Conservation (phyloP, 2,329 filamentous ascomycete genomes). For the Fusarium nygamai region DNA sequence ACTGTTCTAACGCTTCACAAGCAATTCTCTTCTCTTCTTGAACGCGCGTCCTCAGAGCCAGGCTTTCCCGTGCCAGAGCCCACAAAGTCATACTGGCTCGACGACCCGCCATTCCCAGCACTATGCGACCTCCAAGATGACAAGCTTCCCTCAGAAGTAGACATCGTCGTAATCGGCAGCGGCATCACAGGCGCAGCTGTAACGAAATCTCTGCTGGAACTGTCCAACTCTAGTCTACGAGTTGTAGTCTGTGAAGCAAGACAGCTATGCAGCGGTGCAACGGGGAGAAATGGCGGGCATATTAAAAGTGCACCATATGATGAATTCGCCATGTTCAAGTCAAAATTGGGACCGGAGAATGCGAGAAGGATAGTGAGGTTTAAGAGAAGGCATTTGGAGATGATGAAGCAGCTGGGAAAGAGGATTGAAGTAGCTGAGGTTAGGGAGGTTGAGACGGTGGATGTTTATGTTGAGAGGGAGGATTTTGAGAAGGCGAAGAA, state of each 20-base stretch:
- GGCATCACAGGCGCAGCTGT: constrained; percentile 60
- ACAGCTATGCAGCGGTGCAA: constrained; percentile 60
- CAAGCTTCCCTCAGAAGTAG: constrained; percentile 51
- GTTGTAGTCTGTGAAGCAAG: constrained; percentile 63
- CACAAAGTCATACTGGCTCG: constrained; percentile 58
- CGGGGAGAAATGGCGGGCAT: constrained; percentile 63
- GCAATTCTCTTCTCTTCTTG: constrained; percentile 44
- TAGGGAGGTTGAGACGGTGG: constrained; percentile 57
- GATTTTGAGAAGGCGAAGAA: constrained; percentile 48
- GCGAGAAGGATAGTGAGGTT: constrained; percentile 57
- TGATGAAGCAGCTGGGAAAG: constrained; percentile 52
- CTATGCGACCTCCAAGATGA: constrained; percentile 48
- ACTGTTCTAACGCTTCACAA: constrained; percentile 42
- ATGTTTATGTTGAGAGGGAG: constrained; percentile 54
- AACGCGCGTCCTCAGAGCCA: constrained; percentile 47
- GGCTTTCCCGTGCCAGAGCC: constrained; percentile 55
- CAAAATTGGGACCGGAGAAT: constrained; percentile 45
- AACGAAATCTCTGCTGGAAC: constrained; percentile 43
- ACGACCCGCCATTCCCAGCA: constrained; percentile 54
- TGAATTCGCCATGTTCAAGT: constrained; percentile 50
- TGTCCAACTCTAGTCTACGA: constrained; percentile 22
- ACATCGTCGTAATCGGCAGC: constrained; percentile 64
- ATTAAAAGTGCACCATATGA: constrained; percentile 58
- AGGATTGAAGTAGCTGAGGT: constrained; percentile 52
- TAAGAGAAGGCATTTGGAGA: constrained; percentile 54